Evolutionary conservation across 2,329 filamentous ascomycete species (phyloP).

Genomic region (Epicoccum sorghinum): DNA sequence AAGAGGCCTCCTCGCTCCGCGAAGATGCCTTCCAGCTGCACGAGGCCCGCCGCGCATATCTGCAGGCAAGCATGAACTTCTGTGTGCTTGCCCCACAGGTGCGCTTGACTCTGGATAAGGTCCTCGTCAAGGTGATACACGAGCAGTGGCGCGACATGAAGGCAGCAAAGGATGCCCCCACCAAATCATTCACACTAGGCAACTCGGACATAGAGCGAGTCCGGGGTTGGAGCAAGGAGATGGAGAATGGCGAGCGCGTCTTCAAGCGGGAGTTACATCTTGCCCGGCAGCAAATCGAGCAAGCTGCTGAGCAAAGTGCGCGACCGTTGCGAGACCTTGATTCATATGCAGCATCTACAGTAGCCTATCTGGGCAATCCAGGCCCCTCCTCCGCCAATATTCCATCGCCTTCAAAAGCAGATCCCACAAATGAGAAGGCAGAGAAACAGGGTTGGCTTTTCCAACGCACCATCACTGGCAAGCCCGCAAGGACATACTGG

Average conservation of each 20-base stretch:
- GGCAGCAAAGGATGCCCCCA: slow-evolving; percentile 68
- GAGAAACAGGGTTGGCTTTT: slow-evolving; percentile 98
- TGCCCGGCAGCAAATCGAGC: slow-evolving; percentile 82
- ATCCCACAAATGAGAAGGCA: slow-evolving; percentile 51
- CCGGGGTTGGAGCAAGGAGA: slow-evolving; percentile 89
- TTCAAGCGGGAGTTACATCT: slow-evolving; percentile 82
- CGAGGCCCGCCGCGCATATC: slow-evolving; percentile 86
- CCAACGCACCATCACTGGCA: slow-evolving; percentile 79
- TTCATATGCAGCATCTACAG: slow-evolving; percentile 87
- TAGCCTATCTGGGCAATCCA: slow-evolving; percentile 79
- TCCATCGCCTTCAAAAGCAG: slow-evolving; percentile 60
- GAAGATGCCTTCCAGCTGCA: slow-evolving; percentile 97
- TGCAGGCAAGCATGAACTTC: slow-evolving; percentile 93
- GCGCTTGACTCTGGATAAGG: slow-evolving; percentile 80
- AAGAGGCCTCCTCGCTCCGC: slow-evolving; percentile 86
- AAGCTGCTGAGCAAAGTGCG: slow-evolving; percentile 70
- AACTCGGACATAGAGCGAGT: slow-evolving; percentile 87
- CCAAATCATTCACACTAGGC: slow-evolving; percentile 68
- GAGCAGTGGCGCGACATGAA: slow-evolving; percentile 91
- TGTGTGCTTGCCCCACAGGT: slow-evolving; percentile 87
- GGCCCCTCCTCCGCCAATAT: slow-evolving; percentile 59
- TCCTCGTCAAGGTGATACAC: slow-evolving; percentile 82
- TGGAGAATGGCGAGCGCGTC: slow-evolving; percentile 84
- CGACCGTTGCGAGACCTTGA: slow-evolving; percentile 91
- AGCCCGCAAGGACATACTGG: slow-evolving; percentile 90